phyloP scores from a whole-genome alignment of 495 filamentous ascomycete species.

The Parmelia sp. region DNA sequence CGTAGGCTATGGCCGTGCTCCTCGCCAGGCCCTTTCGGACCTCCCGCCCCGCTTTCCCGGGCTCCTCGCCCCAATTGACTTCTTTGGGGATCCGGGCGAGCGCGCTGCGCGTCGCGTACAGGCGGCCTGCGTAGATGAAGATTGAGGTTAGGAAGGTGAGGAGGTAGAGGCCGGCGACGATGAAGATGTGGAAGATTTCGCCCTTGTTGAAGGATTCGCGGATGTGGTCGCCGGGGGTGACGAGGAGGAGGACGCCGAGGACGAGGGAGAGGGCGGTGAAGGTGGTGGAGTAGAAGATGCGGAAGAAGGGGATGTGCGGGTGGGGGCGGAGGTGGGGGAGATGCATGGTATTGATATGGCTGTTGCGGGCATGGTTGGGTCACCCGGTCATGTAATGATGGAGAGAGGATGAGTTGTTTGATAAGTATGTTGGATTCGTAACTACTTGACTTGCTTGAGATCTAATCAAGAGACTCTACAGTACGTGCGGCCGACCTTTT shows the following conservation, averaged over 20 bases:
- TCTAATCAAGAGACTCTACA: too few relatives aligned
- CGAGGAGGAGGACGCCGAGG: conserved; percentile 62
- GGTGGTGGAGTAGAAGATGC: conserved; percentile 72
- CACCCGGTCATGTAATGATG: not conserved
- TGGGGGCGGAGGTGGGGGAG: not conserved
- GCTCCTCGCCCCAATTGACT: conserved; percentile 62
- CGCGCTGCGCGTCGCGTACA: conserved; percentile 78
- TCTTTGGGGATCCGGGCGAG: conserved; percentile 76
- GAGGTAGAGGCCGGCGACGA: conserved; percentile 72
- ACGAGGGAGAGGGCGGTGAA: conserved; percentile 74
- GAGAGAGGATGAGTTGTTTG: not conserved
- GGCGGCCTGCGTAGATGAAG: conserved; percentile 75
- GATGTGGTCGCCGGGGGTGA: conserved; percentile 79
- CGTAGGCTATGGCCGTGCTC: conserved; percentile 77
- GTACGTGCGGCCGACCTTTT: too few relatives aligned
- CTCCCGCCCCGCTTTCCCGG: conserved; percentile 68
- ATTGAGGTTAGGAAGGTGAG: conserved; percentile 63
- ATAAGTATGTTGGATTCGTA: too few relatives aligned
- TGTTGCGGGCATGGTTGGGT: not conserved
- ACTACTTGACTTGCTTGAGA: too few relatives aligned
- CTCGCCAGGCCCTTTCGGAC: conserved; percentile 62
- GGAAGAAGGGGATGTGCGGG: conserved; percentile 52
- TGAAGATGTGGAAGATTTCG: conserved; percentile 74
- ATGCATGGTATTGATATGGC: conserved; percentile 3
- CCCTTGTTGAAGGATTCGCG: conserved; percentile 60